Evolutionary conservation across 768 basidiomycete genomes (phyloP).

Genomic region (Termitomyces sp.): DNA sequence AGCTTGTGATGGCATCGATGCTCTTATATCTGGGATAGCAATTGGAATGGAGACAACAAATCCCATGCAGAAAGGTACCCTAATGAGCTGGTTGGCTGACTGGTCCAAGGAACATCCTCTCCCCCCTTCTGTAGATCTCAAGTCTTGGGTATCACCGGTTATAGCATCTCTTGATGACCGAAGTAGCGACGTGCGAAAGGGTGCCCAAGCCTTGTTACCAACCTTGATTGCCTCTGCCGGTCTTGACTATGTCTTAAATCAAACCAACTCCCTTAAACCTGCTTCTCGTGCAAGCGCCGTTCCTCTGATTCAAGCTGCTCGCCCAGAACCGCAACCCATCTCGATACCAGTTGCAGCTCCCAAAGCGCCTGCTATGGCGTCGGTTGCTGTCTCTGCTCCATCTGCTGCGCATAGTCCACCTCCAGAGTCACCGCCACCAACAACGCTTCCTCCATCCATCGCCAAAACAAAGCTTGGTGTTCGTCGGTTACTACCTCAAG

Average conservation of each 20-base stretch:
- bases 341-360: not conserved
- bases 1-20: constrained; percentile 81
- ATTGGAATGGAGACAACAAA: constrained; percentile 83
- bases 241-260: constrained; percentile 81
- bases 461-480: constrained; percentile 56
- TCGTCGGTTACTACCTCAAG: constrained; percentile 68
- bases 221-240: constrained; percentile 71
- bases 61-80: constrained; percentile 78
- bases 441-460: constrained; percentile 33
- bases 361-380: constrained; percentile 12
- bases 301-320: constrained; percentile 87
- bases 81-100: constrained; percentile 78
- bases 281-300: constrained; percentile 82
- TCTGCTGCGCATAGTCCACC: constrained; percentile 35
- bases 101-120: constrained; percentile 70
- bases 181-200: constrained; percentile 88
- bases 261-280: constrained; percentile 85
- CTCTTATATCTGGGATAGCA: constrained; percentile 74
- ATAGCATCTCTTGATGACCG: constrained; percentile 88
- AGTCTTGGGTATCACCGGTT: constrained; percentile 58
- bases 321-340: constrained; percentile 33
- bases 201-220: constrained; percentile 80
- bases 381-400: constrained; percentile 25
- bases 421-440: constrained; percentile 39
- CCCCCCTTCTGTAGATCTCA: constrained; percentile 59